Conservation (phyloP, 345 rosid species). For the Salix koriyanagi region DNA sequence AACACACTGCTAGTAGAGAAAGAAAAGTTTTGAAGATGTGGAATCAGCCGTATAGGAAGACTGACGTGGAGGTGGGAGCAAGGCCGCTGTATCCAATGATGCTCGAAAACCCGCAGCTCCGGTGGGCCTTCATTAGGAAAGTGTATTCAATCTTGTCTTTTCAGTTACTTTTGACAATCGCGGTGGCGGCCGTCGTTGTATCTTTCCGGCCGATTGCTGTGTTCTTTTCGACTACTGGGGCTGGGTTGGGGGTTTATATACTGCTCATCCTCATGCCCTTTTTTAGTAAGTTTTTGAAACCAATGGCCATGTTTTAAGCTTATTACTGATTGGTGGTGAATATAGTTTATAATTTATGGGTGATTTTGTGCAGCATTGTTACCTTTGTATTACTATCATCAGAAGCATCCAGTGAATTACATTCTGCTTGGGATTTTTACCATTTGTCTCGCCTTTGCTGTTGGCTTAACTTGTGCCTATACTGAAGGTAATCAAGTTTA, state of each 20-base stretch:
- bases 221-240: slow-evolving; percentile 60
- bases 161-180: slow-evolving; percentile 70
- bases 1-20: not conserved
- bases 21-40: slow-evolving; percentile 36
- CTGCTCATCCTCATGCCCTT: slow-evolving; percentile 68
- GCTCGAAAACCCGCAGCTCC: slow-evolving; percentile 79
- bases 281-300: slow-evolving; percentile 37
- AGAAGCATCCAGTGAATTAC: slow-evolving; percentile 86
- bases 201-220: slow-evolving; percentile 51
- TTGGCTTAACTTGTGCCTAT: slow-evolving; percentile 88
- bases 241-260: slow-evolving; percentile 74
- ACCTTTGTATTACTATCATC: slow-evolving; percentile 77
- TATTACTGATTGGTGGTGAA: not conserved
- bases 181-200: slow-evolving; percentile 74
- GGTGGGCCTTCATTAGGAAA: slow-evolving; percentile 90
- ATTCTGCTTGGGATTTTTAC: slow-evolving; percentile 76
- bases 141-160: slow-evolving; percentile 65
- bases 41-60: slow-evolving; percentile 42
- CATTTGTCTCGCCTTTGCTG: slow-evolving; percentile 56
- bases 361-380: slow-evolving; percentile 52
- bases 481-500: slow-evolving; percentile 47
- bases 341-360: not conserved
- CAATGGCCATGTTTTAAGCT: not conserved
- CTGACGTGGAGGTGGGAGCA: slow-evolving; percentile 67
- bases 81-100: slow-evolving; percentile 79